Evolutionary conservation across 495 filamentous ascomycete species (phyloP), one percentile per base, ranked within the genome.

Genomic region (Penicillium parvum): DNA sequence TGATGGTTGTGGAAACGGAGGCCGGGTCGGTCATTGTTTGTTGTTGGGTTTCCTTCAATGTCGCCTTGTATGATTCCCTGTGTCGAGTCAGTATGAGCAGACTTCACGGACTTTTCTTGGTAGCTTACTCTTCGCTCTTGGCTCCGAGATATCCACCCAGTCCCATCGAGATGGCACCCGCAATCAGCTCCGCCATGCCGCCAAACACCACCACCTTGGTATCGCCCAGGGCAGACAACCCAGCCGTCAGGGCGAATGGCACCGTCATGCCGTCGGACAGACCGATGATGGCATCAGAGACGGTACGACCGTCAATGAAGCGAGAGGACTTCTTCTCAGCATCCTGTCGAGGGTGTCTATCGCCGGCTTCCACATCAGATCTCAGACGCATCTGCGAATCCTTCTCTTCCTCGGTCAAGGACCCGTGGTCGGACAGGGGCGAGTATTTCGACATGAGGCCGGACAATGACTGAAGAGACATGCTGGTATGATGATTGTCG

Each of bases 131-230:
- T 67, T 89, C 85, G 28, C 82, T 82, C 50, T 81, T 81, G 0
- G 85, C 83, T 9, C 83, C 83, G 3, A 92, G 69, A 49, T 80
- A 69, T 18, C 77, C 77, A 36, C 77, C 77, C 26, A 79, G 46
- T 2, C 76, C 76, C 76, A 80, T 80, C 5, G 75, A 77, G 39
- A 81, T 76, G 15, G 76, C 74, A 18, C 77, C 77, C 1, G 76
- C 76, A 43, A 76, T 76, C 16, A 81, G 56, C 52, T 81, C 77
- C 4, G 77, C 77, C 37, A 79, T 52, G 14, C 77, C 77, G 19
- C 75, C 77, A 49, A 76, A 74, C n/a, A 79, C 69, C 5, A 81
- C 77, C 0, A 78, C 66, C 29, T 71, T 71, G 26, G 77, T 76
- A 46, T 77, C 68, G 0, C 72, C 71, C 32, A 78, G 53, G 1